Evolutionary conservation across 2,329 filamentous ascomycete genomes (phyloP).

Genomic region (Triangularia verruculosa): DNA sequence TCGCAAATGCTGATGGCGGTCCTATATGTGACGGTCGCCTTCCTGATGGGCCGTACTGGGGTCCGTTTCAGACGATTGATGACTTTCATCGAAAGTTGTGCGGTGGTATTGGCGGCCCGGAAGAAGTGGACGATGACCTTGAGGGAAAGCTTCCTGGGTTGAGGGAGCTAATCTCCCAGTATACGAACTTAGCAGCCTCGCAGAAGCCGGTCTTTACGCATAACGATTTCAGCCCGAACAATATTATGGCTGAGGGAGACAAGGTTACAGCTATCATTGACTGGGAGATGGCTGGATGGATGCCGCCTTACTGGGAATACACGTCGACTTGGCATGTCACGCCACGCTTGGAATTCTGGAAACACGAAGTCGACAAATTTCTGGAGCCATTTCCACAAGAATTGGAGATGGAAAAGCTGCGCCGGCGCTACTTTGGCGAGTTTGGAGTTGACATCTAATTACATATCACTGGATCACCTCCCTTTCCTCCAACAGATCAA

Average conservation of each 20-base stretch:
- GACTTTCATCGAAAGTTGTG: constrained; percentile 35
- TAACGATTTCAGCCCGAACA: constrained; percentile 42
- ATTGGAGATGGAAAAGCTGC: constrained; percentile 38
- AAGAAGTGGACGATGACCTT: constrained; percentile 24
- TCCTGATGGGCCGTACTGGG: constrained; percentile 12
- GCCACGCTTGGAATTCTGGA: constrained; percentile 36
- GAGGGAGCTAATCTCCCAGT: constrained; percentile 33
- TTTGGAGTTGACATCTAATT: not conserved
- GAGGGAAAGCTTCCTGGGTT: constrained; percentile 28
- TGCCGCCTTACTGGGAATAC: constrained; percentile 37
- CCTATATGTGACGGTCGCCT: not conserved
- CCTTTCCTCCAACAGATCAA: not conserved
- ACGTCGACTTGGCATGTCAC: constrained; percentile 28
- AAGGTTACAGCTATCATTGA: constrained; percentile 43
- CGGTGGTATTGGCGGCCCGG: constrained; percentile 11
- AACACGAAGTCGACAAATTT: constrained; percentile 34
- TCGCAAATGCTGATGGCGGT: not conserved
- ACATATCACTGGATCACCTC: not conserved
- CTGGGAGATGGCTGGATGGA: constrained; percentile 37
- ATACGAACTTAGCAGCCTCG: constrained; percentile 32
- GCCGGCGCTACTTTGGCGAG: not conserved
- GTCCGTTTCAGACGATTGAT: constrained; percentile 33
- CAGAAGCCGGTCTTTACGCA: constrained; percentile 45
- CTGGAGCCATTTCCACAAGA: constrained; percentile 37
- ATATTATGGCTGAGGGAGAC: constrained; percentile 42